Evolutionary conservation across 2,329 filamentous ascomycete species (phyloP).

Genomic region (Phyllosticta capitalensis): DNA sequence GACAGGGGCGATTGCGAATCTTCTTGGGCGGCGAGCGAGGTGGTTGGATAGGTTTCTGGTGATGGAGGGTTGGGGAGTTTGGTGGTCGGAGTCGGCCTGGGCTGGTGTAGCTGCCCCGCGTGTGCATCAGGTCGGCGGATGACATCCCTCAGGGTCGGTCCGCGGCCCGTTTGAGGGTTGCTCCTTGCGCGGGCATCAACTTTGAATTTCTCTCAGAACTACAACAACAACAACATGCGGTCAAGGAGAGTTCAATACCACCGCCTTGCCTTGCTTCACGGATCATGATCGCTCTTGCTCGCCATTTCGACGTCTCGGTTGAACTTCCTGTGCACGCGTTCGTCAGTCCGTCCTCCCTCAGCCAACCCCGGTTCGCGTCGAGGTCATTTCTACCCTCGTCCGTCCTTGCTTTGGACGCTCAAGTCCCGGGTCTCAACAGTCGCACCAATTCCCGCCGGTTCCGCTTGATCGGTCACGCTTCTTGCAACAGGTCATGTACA

Average conservation of each 20-base stretch:
- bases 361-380: neutral
- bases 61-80: neutral
- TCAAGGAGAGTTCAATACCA: neutral
- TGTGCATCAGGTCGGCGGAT: neutral
- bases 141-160: neutral
- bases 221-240: neutral
- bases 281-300: neutral
- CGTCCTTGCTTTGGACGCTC: neutral
- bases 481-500: neutral
- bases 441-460: neutral
- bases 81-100: neutral
- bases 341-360: too few species aligned
- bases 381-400: neutral
- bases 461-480: neutral
- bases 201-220: neutral
- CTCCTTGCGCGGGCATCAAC: neutral
- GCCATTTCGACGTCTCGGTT: neutral
- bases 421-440: neutral
- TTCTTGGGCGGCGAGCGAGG: neutral
- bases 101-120: neutral
- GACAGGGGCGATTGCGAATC: neutral
- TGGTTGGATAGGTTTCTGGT: neutral
- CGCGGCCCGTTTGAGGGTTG: neutral
- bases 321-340: too few species aligned
- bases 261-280: neutral